Evolutionary conservation across 768 basidiomycete genomes (phyloP), one percentile per base, ranked within the genome.

Genomic region (Russula lepida): DNA sequence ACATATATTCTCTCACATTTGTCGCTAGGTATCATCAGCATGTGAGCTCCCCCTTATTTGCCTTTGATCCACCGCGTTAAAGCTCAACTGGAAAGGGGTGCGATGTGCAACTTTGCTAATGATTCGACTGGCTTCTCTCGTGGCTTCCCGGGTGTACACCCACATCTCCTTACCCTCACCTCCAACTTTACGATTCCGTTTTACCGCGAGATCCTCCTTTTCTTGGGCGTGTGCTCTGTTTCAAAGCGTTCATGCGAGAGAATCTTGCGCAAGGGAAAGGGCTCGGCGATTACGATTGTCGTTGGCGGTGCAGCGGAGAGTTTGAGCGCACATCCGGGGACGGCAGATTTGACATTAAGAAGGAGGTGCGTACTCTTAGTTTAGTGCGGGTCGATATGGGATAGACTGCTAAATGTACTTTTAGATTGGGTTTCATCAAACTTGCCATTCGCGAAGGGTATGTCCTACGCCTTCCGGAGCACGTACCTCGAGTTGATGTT

Each of bases 261-360:
- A 72, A 95, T 98, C 61, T 77, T 99, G 21, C 69, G 69, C 56
- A 64, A 72, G 60, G 79, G 78, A 54, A 64, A 69, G 1, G 68
- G 73, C 58, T 71, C 74, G 23, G 84, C 92, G 0, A 93, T 98
- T 68, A 89, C 89, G 3, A 98, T 99, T 61, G 95, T 99, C 4
- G 87, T 99, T 1, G 97, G 97, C 0, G 97, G 97, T 25, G 95
- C 97, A 0, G 88, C 95, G 17, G 97, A 98, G 77, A 92, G 89
- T 72, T 73, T 99, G 68, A 88, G 85, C 67, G 97, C 97, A 8
- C 89, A 86, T 66, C 97, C 97, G 1, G 97, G 97, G n/a, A 99
- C 97, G 35, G 95, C 93, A 27, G 95, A 92, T 73, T 72, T 92
- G 70, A 91, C 92, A 8, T 72, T 93, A 63, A 77, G 84, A 67